Conservation (phyloP, 208 protist genomes). For the Acanthamoeba triangularis region DNA sequence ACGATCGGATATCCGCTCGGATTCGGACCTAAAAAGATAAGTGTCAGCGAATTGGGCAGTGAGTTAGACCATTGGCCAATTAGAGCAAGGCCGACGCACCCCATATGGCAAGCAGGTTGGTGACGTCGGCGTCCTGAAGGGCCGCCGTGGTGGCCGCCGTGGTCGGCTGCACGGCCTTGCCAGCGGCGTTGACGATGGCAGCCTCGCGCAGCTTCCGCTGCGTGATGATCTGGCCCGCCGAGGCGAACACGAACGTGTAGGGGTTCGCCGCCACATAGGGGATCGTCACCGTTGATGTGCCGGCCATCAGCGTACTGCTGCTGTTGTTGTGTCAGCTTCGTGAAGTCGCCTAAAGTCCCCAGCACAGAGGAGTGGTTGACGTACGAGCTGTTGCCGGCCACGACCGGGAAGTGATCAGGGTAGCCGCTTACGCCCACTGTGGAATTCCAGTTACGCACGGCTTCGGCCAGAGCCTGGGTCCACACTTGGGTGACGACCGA, state of each 20-base stretch:
- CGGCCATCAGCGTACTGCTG: neutral
- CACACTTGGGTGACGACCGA: constrained; percentile 4
- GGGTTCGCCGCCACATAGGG: neutral
- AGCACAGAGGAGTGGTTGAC: neutral
- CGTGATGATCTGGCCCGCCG: neutral
- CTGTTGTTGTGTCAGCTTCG: too few species aligned
- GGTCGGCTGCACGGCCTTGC: neutral
- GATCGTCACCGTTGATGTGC: neutral
- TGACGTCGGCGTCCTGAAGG: neutral
- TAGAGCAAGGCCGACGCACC: neutral
- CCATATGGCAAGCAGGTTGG: neutral
- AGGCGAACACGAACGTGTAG: constrained; percentile 29
- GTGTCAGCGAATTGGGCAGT: neutral
- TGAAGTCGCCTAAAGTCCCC: too few species aligned
- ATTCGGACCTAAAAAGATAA: neutral
- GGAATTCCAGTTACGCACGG: neutral
- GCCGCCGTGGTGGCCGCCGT: neutral
- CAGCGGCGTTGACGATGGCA: neutral
- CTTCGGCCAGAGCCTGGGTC: neutral
- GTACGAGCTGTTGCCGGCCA: neutral
- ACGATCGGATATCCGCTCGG: neutral
- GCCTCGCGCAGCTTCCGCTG: constrained; percentile 14
- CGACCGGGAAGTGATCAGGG: neutral
- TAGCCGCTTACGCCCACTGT: neutral
- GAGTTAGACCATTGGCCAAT: neutral